Conservation (phyloP, 768 basidiomycete genomes). For the Collybia nuda region DNA sequence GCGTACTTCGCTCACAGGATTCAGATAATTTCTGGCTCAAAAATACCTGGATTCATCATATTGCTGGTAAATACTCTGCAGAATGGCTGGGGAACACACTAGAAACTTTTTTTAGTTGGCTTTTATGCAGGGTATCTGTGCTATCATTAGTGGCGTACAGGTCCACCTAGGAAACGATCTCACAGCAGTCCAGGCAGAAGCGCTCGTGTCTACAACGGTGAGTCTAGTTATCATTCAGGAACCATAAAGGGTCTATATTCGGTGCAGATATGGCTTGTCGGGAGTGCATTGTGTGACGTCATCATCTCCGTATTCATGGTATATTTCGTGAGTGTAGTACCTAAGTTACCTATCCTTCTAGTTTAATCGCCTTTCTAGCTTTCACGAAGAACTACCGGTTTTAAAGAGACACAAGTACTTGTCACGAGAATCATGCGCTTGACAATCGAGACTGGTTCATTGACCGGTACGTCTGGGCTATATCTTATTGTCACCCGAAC, state of each 20-base stretch:
- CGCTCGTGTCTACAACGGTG: no score
- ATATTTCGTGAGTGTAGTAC: conserved; percentile 9
- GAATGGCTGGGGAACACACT: no score
- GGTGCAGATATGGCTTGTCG: no score
- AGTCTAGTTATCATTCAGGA: no score
- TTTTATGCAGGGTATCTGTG: neutral
- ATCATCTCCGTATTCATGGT: conserved; percentile 14
- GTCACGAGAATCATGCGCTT: conserved; percentile 14
- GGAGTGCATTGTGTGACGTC: conserved; percentile 10
- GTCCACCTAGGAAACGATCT: no score
- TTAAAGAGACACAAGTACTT: conserved; percentile 4
- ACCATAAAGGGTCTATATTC: no score
- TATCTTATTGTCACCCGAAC: no score
- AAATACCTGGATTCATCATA: no score
- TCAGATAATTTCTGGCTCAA: no score
- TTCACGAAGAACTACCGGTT: conserved; percentile 5
- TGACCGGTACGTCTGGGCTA: conserved; percentile 8
- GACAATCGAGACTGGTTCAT: conserved; percentile 15
- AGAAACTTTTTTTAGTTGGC: neutral
- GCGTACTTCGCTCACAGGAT: neutral
- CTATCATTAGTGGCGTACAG: neutral
- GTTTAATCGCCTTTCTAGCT: conserved; percentile 1
- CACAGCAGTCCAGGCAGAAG: no score
- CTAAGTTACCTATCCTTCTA: neutral
- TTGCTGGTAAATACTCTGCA: no score